Conservation (phyloP, 345 rosid species). For the Aegle marmelos region DNA sequence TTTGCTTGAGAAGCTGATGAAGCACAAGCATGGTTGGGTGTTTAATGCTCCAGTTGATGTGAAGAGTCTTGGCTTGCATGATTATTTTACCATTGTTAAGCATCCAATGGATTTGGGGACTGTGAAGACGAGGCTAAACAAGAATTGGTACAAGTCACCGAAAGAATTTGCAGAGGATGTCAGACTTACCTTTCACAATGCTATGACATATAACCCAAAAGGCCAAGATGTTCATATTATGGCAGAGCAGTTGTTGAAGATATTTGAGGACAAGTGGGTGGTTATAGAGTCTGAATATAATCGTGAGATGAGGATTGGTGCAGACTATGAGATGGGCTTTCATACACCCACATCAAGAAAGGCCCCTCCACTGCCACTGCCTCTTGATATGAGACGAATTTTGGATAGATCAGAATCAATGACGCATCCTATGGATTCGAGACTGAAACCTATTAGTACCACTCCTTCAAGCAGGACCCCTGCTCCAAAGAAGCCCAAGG, state of each 20-base stretch:
- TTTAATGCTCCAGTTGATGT: slow-evolving; percentile 93
- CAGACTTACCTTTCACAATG: slow-evolving; percentile 93
- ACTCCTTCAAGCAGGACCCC: slow-evolving; percentile 89
- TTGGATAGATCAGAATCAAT: slow-evolving; percentile 77
- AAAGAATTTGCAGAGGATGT: slow-evolving; percentile 97
- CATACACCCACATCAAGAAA: slow-evolving; percentile 61
- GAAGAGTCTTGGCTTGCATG: slow-evolving; percentile 71
- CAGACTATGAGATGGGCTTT: slow-evolving; percentile 53
- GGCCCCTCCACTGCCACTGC: slow-evolving; percentile 50
- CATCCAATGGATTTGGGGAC: slow-evolving; percentile 99
- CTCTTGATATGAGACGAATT: slow-evolving; percentile 76
- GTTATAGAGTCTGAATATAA: slow-evolving; percentile 74
- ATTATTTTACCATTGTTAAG: slow-evolving; percentile 72
- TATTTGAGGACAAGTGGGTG: slow-evolving; percentile 91
- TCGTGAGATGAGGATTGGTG: slow-evolving; percentile 58
- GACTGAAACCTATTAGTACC: slow-evolving; percentile 48
- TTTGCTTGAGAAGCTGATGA: slow-evolving; percentile 87
- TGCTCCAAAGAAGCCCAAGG: slow-evolving; percentile 91
- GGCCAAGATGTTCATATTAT: slow-evolving; percentile 97
- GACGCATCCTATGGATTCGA: slow-evolving; percentile 41
- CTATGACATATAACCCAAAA: slow-evolving; percentile 88
- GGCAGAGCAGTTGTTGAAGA: slow-evolving; percentile 66
- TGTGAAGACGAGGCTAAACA: slow-evolving; percentile 62
- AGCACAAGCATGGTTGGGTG: slow-evolving; percentile 97
- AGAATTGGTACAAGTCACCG: slow-evolving; percentile 85